phyloP scores from a whole-genome alignment of 495 filamentous ascomycete genomes.

The Schizothecium vesticola region DNA sequence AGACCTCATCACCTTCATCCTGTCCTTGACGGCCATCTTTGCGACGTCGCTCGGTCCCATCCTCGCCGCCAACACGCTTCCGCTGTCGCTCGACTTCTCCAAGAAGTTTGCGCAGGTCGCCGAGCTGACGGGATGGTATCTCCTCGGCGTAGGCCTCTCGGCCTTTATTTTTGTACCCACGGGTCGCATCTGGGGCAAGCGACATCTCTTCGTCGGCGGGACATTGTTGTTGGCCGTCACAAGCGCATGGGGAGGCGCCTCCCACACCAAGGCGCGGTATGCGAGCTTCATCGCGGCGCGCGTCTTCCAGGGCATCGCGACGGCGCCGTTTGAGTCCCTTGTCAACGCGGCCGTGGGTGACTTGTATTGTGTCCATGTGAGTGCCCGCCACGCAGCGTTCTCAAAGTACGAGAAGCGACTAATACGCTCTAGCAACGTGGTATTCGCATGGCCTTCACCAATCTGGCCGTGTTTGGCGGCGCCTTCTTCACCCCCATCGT shows the following conservation, averaged over 20 bases:
- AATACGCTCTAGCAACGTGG: conserved; percentile 58
- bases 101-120: conserved; percentile 64
- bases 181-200: conserved; percentile 87
- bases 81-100: conserved; percentile 55
- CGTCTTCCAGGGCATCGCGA: conserved; percentile 67
- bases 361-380: conserved; percentile 70
- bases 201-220: conserved; percentile 80
- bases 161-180: conserved; percentile 80
- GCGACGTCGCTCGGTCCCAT: conserved; percentile 76
- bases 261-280: conserved; percentile 49
- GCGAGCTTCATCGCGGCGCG: conserved; percentile 68
- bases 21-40: conserved; percentile 76
- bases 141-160: conserved; percentile 75
- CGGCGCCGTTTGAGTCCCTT: conserved; percentile 70
- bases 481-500: conserved; percentile 88
- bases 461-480: conserved; percentile 83
- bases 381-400: conserved; percentile 14
- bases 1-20: conserved; percentile 69
- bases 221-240: conserved; percentile 66
- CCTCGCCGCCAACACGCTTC: conserved; percentile 80
- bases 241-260: conserved; percentile 73
- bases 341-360: conserved; percentile 76
- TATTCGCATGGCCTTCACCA: conserved; percentile 83
- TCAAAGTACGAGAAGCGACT: not conserved
- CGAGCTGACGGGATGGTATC: conserved; percentile 79